A percentile compares a stretch with the other conserved stretches of the same genome.
Conservation (phyloP, 2,329 filamentous ascomycete species). For the Hypoxylon sp. region DNA sequence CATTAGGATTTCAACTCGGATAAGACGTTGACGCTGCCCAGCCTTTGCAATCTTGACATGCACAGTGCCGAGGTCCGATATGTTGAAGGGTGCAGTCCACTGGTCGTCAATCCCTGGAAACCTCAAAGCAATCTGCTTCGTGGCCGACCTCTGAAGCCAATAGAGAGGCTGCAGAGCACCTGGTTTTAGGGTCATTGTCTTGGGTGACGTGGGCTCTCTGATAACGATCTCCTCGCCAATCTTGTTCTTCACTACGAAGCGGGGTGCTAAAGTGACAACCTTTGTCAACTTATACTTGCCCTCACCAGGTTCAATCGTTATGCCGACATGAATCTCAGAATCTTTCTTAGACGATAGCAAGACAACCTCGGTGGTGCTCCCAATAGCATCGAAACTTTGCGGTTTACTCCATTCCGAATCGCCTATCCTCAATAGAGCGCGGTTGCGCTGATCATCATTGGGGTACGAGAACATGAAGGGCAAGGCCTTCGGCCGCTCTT, state of each 20-base stretch:
- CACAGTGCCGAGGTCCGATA: conserved; percentile 91
- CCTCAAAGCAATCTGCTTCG: conserved; percentile 92
- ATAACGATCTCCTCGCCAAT: conserved; percentile 90
- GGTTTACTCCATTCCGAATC: conserved; percentile 97
- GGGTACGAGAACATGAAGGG: conserved; percentile 98
- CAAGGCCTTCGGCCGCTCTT: conserved; percentile 77
- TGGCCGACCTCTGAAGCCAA: conserved; percentile 85
- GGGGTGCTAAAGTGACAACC: conserved; percentile 90
- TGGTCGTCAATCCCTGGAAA: conserved; percentile 96
- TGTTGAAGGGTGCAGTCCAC: conserved; percentile 98
- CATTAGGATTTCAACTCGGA: conserved; percentile 90
- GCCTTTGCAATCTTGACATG: conserved; percentile 95
- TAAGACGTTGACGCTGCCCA: conserved; percentile 88
- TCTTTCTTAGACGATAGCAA: conserved; percentile 78
- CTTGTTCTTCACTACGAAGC: conserved; percentile 95
- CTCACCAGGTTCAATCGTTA: conserved; percentile 90
- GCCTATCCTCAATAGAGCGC: conserved; percentile 87
- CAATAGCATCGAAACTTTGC: conserved; percentile 97
- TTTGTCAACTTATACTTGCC: conserved; percentile 99
- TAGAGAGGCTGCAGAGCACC: conserved; percentile 89
- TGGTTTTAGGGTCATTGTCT: conserved; percentile 81
- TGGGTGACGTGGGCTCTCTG: conserved; percentile 91
- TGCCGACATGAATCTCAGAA: conserved; percentile 90
- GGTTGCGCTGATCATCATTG: conserved; percentile 90
- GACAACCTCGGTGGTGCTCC: conserved; percentile 90